Percentiles rank a stretch among this genome's conserved stretches.
Conservation (phyloP, 1,284 basidiomycete species). For the Abortiporus biennis region DNA sequence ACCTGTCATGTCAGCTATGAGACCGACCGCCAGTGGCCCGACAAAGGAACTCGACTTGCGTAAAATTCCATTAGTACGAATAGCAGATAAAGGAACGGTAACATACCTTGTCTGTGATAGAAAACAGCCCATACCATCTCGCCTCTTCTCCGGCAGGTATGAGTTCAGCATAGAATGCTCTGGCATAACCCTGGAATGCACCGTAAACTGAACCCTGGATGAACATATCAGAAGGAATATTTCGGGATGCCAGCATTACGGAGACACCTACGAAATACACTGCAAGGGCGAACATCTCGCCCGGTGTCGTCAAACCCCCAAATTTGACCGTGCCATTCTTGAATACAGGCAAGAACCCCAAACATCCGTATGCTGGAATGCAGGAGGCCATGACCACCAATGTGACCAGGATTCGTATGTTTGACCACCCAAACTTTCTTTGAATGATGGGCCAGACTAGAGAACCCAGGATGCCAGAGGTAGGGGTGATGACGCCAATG, state of each 20-base stretch:
- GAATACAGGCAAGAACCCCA: conserved; percentile 66
- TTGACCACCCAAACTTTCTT: conserved; percentile 53
- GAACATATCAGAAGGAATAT: background rate
- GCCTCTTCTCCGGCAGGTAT: conserved; percentile 78
- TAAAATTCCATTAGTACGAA: conserved; percentile 1
- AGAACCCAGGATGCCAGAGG: conserved; percentile 70
- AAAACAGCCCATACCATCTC: conserved; percentile 78
- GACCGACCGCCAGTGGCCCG: conserved; percentile 80
- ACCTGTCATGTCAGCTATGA: conserved; percentile 81
- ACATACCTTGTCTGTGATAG: conserved; percentile 80
- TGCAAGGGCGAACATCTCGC: conserved; percentile 81
- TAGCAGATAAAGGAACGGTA: background rate
- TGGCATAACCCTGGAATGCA: conserved; percentile 75
- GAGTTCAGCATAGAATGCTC: conserved; percentile 74
- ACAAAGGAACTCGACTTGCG: conserved; percentile 78
- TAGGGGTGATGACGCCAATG: conserved; percentile 64
- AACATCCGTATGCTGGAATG: conserved; percentile 78
- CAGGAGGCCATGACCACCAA: conserved; percentile 63
- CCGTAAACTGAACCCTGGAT: conserved; percentile 60
- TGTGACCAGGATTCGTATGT: conserved; percentile 58
- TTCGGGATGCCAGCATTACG: background rate
- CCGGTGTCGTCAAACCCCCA: conserved; percentile 71
- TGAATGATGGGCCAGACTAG: conserved; percentile 68
- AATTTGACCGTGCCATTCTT: conserved; percentile 35
- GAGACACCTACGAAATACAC: conserved; percentile 63